phyloP scores from a whole-genome alignment of 2,329 filamentous ascomycete species.

The Cladosporium sp. region DNA sequence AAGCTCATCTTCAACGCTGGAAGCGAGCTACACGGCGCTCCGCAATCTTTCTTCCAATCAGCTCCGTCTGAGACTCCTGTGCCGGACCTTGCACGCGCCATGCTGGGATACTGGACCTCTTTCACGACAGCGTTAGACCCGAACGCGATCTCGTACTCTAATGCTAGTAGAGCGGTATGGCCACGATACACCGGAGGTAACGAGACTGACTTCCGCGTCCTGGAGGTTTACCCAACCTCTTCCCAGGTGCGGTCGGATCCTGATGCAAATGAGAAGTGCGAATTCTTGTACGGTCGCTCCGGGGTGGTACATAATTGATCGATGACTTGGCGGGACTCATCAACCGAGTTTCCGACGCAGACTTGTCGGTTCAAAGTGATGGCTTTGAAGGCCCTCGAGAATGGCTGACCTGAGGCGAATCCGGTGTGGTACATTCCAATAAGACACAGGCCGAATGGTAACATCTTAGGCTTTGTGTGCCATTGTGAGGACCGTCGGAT shows the following conservation, averaged over 20 bases:
- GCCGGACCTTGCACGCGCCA: constrained; percentile 34
- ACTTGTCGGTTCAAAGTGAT: background rate
- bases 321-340: background rate
- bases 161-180: background rate
- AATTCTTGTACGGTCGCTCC: constrained; percentile 4
- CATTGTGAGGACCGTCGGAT: background rate
- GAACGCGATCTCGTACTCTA: constrained; percentile 25
- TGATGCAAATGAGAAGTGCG: background rate
- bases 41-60: constrained; percentile 25
- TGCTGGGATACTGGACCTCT: constrained; percentile 36
- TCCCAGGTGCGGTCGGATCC: background rate
- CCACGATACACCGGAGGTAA: background rate
- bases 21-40: constrained; percentile 35
- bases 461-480: background rate
- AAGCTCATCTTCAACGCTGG: constrained; percentile 41
- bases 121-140: constrained; percentile 38
- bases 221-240: background rate
- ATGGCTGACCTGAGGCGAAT: background rate
- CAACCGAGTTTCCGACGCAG: background rate
- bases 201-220: background rate
- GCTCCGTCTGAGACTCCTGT: constrained; percentile 24
- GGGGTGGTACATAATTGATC: background rate
- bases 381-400: background rate
- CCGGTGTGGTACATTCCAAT: background rate
- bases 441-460: background rate